Evolutionary conservation across 345 rosid species (phyloP).

Genomic region (Viola odorata): DNA sequence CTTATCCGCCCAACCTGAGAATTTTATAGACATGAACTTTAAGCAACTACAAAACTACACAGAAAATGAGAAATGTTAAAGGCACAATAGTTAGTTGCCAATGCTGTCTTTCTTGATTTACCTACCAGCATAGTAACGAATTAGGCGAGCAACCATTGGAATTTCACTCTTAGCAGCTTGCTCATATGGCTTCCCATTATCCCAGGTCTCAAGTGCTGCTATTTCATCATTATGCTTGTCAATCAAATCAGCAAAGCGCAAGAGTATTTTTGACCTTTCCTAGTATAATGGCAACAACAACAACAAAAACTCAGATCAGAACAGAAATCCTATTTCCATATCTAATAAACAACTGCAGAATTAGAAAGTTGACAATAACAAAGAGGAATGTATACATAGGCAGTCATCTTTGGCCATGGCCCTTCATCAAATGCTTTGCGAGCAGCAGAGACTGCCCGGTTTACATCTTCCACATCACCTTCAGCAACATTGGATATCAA

Average conservation of each 20-base stretch:
- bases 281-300: conserved; percentile 17
- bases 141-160: conserved; percentile 56
- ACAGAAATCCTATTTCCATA: background rate
- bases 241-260: conserved; percentile 74
- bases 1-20: conserved; percentile 92
- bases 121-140: conserved; percentile 91
- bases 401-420: conserved; percentile 93
- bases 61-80: background rate
- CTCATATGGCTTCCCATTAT: conserved; percentile 78
- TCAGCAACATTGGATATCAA: conserved; percentile 90
- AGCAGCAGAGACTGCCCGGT: conserved; percentile 85
- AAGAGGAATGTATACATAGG: conserved; percentile 47
- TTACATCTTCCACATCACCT: conserved; percentile 82
- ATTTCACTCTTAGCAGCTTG: conserved; percentile 68
- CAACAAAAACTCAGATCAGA: conserved; percentile 5
- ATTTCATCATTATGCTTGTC: conserved; percentile 82
- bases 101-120: conserved; percentile 3
- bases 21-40: background rate
- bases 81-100: background rate
- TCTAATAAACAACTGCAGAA: background rate
- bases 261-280: conserved; percentile 72
- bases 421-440: conserved; percentile 97
- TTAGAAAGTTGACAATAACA: background rate
- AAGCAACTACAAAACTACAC: background rate
- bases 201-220: conserved; percentile 89